These are phyloP conservation scores for Dictyostelium capitatum DNA, from an alignment of 78 protist species.

Conservation along the genomic window DNA sequence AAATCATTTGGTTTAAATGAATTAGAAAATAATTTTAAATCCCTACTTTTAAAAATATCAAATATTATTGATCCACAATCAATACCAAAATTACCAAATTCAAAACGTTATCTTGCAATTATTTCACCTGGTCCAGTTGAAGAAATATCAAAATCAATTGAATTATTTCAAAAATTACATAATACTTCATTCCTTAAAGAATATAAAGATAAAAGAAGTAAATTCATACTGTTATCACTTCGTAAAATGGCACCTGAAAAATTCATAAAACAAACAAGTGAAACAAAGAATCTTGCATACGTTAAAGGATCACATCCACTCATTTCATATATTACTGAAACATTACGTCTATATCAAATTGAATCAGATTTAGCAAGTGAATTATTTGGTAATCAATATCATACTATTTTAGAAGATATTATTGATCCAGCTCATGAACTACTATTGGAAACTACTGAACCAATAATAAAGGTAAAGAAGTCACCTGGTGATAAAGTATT, in stretches of 20 bases:
- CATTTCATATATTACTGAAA: slow-evolving; percentile 27
- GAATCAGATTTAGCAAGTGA: slow-evolving; percentile 65
- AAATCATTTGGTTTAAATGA: slow-evolving; percentile 39
- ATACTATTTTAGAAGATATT: slow-evolving; percentile 49
- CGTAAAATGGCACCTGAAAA: slow-evolving; percentile 73
- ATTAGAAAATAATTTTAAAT: slow-evolving; percentile 53
- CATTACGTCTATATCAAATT: slow-evolving; percentile 64
- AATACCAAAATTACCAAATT: slow-evolving; percentile 28
- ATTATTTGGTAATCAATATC: slow-evolving; percentile 68
- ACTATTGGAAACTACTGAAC: slow-evolving; percentile 64
- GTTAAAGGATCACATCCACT: slow-evolving; percentile 74
- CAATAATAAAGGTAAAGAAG: slow-evolving; percentile 46
- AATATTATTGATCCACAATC: slow-evolving; percentile 45
- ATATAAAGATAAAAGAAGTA: slow-evolving; percentile 62
- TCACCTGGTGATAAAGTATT: slow-evolving; percentile 32
- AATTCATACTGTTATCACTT: slow-evolving; percentile 41
- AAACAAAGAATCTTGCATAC: slow-evolving; percentile 60
- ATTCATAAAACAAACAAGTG: slow-evolving; percentile 36
- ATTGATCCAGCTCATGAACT: slow-evolving; percentile 64
- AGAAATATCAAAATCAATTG: slow-evolving; percentile 64
- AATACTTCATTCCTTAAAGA: slow-evolving; percentile 27
- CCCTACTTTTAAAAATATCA: slow-evolving; percentile 43
- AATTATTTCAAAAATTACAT: slow-evolving; percentile 36
- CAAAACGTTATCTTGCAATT: slow-evolving; percentile 50
- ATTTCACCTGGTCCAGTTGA: slow-evolving; percentile 33